Evolutionary conservation across 208 protist species (phyloP).

Genomic region (Trypanosomatidae sp.): DNA sequence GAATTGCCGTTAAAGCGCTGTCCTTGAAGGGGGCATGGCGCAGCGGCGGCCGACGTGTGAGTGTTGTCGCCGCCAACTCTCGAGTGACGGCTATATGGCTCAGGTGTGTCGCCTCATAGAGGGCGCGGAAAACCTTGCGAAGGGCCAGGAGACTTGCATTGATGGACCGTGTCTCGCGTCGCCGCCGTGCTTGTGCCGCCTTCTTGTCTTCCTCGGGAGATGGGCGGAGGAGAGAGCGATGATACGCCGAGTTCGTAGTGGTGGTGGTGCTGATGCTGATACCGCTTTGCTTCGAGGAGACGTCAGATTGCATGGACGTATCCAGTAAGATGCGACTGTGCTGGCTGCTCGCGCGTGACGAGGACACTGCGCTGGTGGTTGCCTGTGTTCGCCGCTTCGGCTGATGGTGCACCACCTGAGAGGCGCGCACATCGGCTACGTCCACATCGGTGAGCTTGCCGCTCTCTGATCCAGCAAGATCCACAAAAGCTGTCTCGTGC

Average conservation of each 20-base stretch:
- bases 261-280: constrained; percentile 5
- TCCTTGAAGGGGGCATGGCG: constrained; percentile 71
- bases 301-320: constrained; percentile 7
- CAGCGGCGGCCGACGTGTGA: constrained; percentile 17
- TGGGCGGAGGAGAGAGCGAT: constrained; percentile 20
- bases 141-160: constrained; percentile 85
- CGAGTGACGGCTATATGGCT: not conserved
- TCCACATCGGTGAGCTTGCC: constrained; percentile 19
- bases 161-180: constrained; percentile 63
- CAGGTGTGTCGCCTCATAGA: constrained; percentile 22
- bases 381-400: not conserved
- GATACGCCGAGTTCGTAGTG: constrained; percentile 4
- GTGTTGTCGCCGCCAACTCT: not conserved
- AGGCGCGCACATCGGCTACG: not conserved
- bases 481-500: constrained; percentile 57
- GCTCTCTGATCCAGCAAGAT: constrained; percentile 74
- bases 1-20: constrained; percentile 59
- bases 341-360: constrained; percentile 21
- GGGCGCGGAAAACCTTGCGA: constrained; percentile 70
- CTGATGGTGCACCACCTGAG: not conserved
- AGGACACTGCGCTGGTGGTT: not conserved
- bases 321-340: constrained; percentile 18
- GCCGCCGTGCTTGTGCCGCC: constrained; percentile 29
- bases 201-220: constrained; percentile 14
- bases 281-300: constrained; percentile 4